Evolutionary conservation across 2,329 filamentous ascomycete species (phyloP), one percentile per base, ranked within the genome.

Genomic region (Ophiostoma quercus): DNA sequence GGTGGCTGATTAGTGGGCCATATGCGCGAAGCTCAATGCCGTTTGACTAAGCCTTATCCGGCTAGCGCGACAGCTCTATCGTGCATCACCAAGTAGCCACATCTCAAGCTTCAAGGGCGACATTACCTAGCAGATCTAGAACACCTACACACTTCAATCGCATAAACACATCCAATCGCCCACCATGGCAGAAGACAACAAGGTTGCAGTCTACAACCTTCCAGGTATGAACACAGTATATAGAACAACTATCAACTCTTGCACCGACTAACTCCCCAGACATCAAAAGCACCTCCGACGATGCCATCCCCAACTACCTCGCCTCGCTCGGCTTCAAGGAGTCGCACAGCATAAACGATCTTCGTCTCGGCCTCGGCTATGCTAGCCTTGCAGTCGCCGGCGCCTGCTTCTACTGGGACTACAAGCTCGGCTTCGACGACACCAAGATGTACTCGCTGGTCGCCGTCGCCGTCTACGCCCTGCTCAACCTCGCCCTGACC

Each of bases 261-360:
- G 43, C 12, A 25, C 19, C 67, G 32, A 63, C 70, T 69, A 9
- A 68, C 72, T 2, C 25, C 22, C n/a, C 78, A 96, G 95, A 98
- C 79, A 90, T 99, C 73, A 98, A 98, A 81, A 96, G 95, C 82
- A 96, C 94, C 54, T 92, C 92, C 74, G 95, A 99, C 82, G 95
- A 99, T 81, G 92, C 94, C 70, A 89, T 99, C 71, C 88, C 91
- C 71, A 93, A 95, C 81, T 98, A 98, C 83, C 88, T 99, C 73
- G 94, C 92, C 80, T 91, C 88, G 41, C 88, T 98, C 78, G 89
- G 85, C 74, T 97, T 97, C 84, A 86, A 82, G 73, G 93, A 96
- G 80, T 89, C 91, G 73, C 90, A 98, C 81, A 85, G 81, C 71
- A 88, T 95, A 66, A 88, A 89, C 75, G 94, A 98, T 77, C 86